phyloP scores from a whole-genome alignment of 306 rosid genomes.

The Potentilla sterilis region DNA sequence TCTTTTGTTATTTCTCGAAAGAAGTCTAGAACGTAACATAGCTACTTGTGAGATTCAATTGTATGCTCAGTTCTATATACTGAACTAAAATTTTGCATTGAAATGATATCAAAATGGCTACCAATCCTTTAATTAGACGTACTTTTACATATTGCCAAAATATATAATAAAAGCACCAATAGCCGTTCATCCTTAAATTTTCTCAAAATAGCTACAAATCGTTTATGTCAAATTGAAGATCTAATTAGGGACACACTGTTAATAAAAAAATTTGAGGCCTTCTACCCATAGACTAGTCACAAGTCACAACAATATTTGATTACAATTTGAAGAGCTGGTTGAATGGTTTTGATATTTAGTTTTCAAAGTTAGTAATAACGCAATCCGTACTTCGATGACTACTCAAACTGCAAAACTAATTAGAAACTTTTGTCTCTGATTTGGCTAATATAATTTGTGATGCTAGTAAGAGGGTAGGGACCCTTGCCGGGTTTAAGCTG shows the following conservation, averaged over 20 bases:
- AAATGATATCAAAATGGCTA: too few species aligned
- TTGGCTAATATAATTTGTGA: constrained; percentile 46
- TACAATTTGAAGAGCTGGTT: neutral
- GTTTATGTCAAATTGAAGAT: neutral
- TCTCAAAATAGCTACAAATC: neutral
- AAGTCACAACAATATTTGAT: too few species aligned
- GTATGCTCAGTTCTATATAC: too few species aligned
- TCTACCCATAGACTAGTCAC: too few species aligned
- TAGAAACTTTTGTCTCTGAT: constrained; percentile 35
- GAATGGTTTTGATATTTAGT: neutral
- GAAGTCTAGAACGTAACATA: too few species aligned
- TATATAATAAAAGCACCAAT: too few species aligned
- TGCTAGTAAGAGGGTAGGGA: constrained; percentile 10
- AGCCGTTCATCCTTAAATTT: neutral
- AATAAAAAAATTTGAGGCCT: too few species aligned
- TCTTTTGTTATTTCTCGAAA: neutral
- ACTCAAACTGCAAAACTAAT: neutral
- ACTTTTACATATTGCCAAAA: too few species aligned
- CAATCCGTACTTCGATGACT: neutral
- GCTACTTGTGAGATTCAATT: too few species aligned
- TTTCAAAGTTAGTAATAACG: neutral
- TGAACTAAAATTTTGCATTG: too few species aligned
- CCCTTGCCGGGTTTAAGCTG: constrained; percentile 32
- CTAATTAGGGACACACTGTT: neutral
- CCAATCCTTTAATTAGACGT: too few species aligned